These are phyloP conservation scores for Elsinoe batatas DNA, from an alignment of 2,329 filamentous ascomycete genomes.

Conservation along the genomic window DNA sequence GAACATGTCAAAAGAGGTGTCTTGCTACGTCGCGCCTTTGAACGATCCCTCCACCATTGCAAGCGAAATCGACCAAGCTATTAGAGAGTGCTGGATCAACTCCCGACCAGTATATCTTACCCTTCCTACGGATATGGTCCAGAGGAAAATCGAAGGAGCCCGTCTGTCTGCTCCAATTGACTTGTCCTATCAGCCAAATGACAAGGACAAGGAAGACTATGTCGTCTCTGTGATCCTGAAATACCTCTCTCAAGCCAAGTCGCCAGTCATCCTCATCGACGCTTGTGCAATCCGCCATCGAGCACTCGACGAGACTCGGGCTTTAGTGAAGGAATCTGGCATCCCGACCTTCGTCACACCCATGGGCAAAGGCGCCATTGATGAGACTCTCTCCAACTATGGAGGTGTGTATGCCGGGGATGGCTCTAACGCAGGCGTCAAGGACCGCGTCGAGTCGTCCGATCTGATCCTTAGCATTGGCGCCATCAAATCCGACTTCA, in stretches of 20 bases:
- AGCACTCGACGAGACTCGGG: conserved; percentile 61
- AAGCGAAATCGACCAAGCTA: conserved; percentile 64
- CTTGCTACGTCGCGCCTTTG: conserved; percentile 60
- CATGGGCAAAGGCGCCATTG: conserved; percentile 78
- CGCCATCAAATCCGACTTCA: conserved; percentile 65
- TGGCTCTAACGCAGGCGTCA: conserved; percentile 57
- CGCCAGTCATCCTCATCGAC: conserved; percentile 71
- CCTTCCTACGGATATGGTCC: conserved; percentile 70
- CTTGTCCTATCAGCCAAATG: conserved; percentile 53
- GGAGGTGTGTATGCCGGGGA: conserved; percentile 79
- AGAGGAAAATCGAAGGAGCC: conserved; percentile 64
- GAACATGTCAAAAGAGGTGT: conserved; percentile 65
- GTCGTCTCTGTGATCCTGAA: conserved; percentile 71
- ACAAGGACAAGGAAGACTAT: conserved; percentile 64
- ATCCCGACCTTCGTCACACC: conserved; percentile 80
- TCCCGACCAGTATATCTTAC: conserved; percentile 77
- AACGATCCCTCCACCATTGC: conserved; percentile 61
- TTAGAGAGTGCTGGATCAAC: conserved; percentile 62
- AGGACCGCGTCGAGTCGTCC: conserved; percentile 54
- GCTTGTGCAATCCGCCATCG: conserved; percentile 72
- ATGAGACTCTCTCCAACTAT: conserved; percentile 66
- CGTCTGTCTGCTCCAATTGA: conserved; percentile 62
- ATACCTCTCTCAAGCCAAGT: conserved; percentile 61
- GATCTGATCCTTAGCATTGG: conserved; percentile 65
- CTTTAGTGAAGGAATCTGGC: conserved; percentile 60